Evolutionary conservation across 2,329 filamentous ascomycete genomes (phyloP), one percentile per base, ranked within the genome.

Genomic region (Aspergillus piperis): DNA sequence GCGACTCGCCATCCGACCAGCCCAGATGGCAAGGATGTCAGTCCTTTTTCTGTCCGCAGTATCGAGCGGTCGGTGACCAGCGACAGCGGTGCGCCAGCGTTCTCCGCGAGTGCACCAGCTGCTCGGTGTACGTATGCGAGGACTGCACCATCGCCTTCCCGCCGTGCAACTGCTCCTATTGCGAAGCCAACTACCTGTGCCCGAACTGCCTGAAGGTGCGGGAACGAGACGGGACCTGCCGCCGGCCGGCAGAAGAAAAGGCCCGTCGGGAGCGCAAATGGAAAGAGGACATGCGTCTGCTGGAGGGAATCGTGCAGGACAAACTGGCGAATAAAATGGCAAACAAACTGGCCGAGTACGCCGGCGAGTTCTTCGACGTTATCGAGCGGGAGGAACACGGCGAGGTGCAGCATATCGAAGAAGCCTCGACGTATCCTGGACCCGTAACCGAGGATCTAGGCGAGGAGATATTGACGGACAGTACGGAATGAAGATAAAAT

Each of bases 21-120:
- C 71, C 72, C 7, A 74, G 68, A 58, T 81, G 80, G 80, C 75
- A 77, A 68, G 80, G 80, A 17, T 82, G 80, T 62, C 77, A 79
- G 58, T 79, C 80, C 8, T 79, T 81, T 62, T 80, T 81, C 64
- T 82, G 80, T 59, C 78, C 79, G 0, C 72, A 75, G 38, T 76
- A 73, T 55, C 76, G 78, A 41, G 68, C 75, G 5, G 66, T 78
- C 11, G 77, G 78, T 10, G 80, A 82, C 61, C 78, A 80, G 58
- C 78, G 80, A 5, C 75, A 77, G 60, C 72, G 78, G 30, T 82
- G 80, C 64, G 67, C 74, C 11, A 79, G 76, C 54, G 65, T 75
- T 30, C 72, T 81, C 11, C 74, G 74, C 25, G 77, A 82, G 72
- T 82, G 80, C 65, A 75, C 73, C 11, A 73, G 72, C 39, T 82